phyloP scores from a whole-genome alignment of 164 flowering plant species.

The Stephania yunnanensis region DNA sequence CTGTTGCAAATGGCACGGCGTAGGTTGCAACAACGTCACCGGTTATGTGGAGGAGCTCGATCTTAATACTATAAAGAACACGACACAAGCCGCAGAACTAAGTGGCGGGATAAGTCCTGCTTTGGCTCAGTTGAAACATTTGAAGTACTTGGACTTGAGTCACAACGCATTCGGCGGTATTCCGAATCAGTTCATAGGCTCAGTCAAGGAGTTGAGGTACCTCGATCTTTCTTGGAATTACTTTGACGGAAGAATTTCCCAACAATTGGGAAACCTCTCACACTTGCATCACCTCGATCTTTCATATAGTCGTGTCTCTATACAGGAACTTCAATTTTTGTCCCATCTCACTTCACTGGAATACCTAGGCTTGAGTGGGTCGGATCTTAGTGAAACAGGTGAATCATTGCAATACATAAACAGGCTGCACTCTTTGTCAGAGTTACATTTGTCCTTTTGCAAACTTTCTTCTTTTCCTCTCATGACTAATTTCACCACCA shows the following conservation, averaged over 20 bases:
- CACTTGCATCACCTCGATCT: not conserved
- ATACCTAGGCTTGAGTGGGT: constrained; percentile 7
- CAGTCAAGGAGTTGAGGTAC: constrained; percentile 9
- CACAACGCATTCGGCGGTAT: not conserved
- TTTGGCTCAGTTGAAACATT: constrained; percentile 4
- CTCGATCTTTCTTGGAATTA: constrained; percentile 7
- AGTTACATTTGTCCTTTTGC: constrained; percentile 7
- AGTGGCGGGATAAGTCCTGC: constrained; percentile 1
- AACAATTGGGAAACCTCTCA: constrained; percentile 13
- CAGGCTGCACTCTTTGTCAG: constrained; percentile 10
- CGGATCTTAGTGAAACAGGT: not conserved
- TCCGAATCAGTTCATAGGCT: constrained; percentile 8
- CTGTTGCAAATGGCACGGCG: constrained; percentile 11
- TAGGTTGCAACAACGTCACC: constrained; percentile 4
- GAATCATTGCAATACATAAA: constrained; percentile 2
- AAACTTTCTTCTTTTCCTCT: not conserved
- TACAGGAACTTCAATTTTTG: constrained; percentile 4
- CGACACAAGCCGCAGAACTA: not conserved
- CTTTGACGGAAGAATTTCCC: constrained; percentile 11
- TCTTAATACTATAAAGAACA: not conserved
- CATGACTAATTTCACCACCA: not conserved
- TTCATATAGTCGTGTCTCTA: not conserved
- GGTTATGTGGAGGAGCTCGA: constrained; percentile 1
- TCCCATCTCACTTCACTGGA: constrained; percentile 5
- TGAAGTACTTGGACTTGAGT: constrained; percentile 17